phyloP scores from a whole-genome alignment of 2,329 filamentous ascomycete genomes.

The Fusarium circinatum region DNA sequence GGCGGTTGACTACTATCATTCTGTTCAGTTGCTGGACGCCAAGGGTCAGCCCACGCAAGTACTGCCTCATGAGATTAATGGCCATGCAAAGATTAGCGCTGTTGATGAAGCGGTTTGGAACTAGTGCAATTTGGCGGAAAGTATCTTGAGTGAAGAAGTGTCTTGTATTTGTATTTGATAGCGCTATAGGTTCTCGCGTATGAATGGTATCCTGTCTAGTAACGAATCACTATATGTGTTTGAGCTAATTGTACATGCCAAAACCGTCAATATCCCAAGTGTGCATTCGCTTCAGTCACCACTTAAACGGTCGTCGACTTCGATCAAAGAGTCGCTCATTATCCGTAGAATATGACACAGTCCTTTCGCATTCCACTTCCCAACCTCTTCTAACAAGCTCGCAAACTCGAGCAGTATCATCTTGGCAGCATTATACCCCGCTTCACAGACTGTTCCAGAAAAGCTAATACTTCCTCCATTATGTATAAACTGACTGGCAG shows the following conservation, averaged over 20 bases:
- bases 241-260: background rate
- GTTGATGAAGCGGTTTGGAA: background rate
- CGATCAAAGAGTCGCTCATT: slow-evolving; percentile 16
- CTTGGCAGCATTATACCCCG: slow-evolving; percentile 8
- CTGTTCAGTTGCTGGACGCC: background rate
- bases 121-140: accelerated
- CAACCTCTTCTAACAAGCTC: slow-evolving; percentile 11
- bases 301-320: background rate
- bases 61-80: background rate
- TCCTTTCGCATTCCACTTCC: slow-evolving; percentile 12
- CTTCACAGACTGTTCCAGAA: background rate
- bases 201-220: background rate
- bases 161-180: background rate
- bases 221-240: accelerated
- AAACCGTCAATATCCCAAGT: accelerated
- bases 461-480: slow-evolving; percentile 1
- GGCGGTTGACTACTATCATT: slow-evolving; percentile 7
- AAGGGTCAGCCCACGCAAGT: background rate
- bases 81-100: background rate
- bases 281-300: background rate
- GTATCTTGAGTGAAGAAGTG: background rate
- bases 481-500: background rate
- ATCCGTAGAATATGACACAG: slow-evolving; percentile 9
- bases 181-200: too few relatives aligned
- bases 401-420: slow-evolving; percentile 5